A percentile compares a stretch with the other conserved stretches of the same genome.
phyloP scores from a whole-genome alignment of 441 rosid genomes.

The Adansonia gregorii region DNA sequence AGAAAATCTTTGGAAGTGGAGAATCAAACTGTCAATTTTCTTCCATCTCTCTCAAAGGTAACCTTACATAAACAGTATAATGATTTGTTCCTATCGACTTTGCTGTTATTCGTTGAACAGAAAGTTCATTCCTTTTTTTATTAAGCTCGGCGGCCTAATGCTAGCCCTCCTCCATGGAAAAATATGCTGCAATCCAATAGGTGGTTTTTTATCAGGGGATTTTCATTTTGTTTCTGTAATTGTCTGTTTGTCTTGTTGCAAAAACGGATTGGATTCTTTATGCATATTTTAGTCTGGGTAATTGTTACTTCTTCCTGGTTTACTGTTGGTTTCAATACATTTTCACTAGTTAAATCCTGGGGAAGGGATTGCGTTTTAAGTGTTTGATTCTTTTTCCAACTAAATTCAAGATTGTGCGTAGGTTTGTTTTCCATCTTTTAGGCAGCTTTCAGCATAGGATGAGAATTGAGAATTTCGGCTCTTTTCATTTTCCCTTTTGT shows the following conservation, averaged over 20 bases:
- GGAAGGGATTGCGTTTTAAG: neutral
- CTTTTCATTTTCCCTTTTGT: neutral
- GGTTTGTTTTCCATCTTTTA: neutral
- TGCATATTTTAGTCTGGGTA: neutral
- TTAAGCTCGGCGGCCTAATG: neutral
- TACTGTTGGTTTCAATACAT: neutral
- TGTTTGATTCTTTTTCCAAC: neutral
- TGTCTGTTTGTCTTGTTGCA: neutral
- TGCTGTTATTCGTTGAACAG: neutral
- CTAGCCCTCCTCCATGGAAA: neutral
- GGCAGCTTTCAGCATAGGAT: neutral
- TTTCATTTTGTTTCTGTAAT: too few species aligned
- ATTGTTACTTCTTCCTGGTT: neutral
- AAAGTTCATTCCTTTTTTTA: neutral
- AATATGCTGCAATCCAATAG: neutral
- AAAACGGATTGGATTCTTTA: neutral
- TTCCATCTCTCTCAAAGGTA: neutral
- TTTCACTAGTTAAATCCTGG: neutral
- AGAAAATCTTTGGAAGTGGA: too few species aligned
- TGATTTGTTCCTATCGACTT: neutral
- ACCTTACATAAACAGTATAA: neutral
- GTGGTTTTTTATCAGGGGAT: neutral
- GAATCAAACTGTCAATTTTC: too few species aligned
- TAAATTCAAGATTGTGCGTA: neutral
- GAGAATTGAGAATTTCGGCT: neutral